These are phyloP conservation scores for Rasamsonia emersonii DNA, from an alignment of 2,329 filamentous ascomycete genomes.

Conservation along the genomic window DNA sequence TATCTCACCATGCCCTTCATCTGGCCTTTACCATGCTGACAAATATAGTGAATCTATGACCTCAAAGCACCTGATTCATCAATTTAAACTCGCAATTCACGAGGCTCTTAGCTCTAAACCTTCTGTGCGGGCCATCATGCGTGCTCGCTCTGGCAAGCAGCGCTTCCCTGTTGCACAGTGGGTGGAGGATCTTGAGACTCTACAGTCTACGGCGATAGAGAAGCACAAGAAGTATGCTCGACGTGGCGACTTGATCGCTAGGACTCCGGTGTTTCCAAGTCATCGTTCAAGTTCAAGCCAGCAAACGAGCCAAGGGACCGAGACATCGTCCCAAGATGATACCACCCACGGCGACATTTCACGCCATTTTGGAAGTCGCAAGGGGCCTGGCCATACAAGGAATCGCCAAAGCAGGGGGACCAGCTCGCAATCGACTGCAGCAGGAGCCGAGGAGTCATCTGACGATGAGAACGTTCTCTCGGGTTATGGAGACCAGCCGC, in stretches of 20 bases:
- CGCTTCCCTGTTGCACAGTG: constrained; percentile 55
- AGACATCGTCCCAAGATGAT: too few relatives aligned
- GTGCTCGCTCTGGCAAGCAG: constrained; percentile 51
- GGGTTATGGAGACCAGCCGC: too few relatives aligned
- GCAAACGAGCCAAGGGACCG: too few relatives aligned
- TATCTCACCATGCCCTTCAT: background rate
- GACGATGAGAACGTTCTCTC: background rate
- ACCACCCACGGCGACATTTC: too few relatives aligned
- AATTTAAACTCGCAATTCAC: constrained; percentile 52
- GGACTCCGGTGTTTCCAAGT: too few relatives aligned
- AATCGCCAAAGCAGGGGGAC: constrained; percentile 14
- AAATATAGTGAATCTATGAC: constrained; percentile 42
- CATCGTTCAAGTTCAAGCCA: too few relatives aligned
- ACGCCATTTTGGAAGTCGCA: background rate
- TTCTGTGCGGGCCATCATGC: constrained; percentile 47
- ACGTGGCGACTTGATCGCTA: background rate
- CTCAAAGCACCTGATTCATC: constrained; percentile 49
- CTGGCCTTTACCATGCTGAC: constrained; percentile 1
- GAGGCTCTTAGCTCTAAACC: constrained; percentile 46
- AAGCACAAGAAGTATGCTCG: constrained; percentile 34
- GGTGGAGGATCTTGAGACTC: constrained; percentile 50
- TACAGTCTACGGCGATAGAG: constrained; percentile 48
- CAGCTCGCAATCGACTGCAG: background rate
- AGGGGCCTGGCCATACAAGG: background rate
- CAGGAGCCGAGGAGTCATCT: background rate